These are phyloP conservation scores for Phytophthora ohioensis DNA, from an alignment of 352 stramenopile species.

Conservation along the genomic window DNA sequence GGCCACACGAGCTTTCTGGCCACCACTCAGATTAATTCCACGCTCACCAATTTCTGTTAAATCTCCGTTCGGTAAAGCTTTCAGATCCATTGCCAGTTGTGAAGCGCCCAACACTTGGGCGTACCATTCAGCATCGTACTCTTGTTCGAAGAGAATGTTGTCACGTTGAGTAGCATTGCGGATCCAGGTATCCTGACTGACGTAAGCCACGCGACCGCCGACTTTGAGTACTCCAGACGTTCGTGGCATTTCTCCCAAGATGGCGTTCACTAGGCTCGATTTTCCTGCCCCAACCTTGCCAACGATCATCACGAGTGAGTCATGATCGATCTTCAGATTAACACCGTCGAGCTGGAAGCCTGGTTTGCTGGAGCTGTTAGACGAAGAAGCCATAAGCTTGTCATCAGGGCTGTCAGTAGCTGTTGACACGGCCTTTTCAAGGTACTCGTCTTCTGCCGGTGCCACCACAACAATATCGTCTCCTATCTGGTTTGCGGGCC, in stretches of 20 bases:
- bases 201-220: constrained; percentile 66
- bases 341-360: too few species aligned
- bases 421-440: too few species aligned
- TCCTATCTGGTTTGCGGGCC: constrained; percentile 10
- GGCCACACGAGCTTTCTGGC: background rate
- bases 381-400: too few species aligned
- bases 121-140: constrained; percentile 26
- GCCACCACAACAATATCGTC: too few species aligned
- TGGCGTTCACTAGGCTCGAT: constrained; percentile 54
- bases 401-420: too few species aligned
- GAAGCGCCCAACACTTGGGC: constrained; percentile 37
- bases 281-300: constrained; percentile 57
- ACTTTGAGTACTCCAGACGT: constrained; percentile 29
- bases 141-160: constrained; percentile 89
- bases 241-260: constrained; percentile 56
- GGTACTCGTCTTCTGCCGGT: too few species aligned
- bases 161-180: constrained; percentile 88
- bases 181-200: constrained; percentile 92
- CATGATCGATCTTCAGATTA: too few species aligned
- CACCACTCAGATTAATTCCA: background rate
- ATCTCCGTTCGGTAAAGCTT: constrained; percentile 30
- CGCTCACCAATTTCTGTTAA: background rate
- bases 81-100: constrained; percentile 49
- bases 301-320: constrained; percentile 28
- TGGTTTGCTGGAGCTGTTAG: too few species aligned